phyloP scores from a whole-genome alignment of 345 rosid species.

The Dimocarpus longan region DNA sequence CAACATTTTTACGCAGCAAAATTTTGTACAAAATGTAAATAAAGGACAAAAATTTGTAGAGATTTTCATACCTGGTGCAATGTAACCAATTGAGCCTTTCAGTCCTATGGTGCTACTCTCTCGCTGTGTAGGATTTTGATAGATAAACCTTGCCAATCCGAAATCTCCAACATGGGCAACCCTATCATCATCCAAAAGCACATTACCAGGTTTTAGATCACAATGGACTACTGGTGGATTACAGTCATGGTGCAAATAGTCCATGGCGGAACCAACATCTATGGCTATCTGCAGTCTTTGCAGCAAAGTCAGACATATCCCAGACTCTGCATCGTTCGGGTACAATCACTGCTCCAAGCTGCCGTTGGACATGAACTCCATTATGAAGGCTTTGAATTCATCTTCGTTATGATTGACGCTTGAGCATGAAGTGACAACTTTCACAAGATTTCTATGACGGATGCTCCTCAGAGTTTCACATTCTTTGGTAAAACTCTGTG shows the following conservation, averaged over 20 bases:
- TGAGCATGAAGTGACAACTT: slow-evolving; percentile 24
- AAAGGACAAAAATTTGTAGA: no score
- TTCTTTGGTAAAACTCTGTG: slow-evolving; percentile 12
- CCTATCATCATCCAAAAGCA: slow-evolving; percentile 24
- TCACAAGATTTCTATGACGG: slow-evolving; percentile 21
- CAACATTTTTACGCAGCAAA: no score
- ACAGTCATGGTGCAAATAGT: slow-evolving; percentile 29
- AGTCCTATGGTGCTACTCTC: slow-evolving; percentile 14
- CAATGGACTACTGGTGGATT: slow-evolving; percentile 24
- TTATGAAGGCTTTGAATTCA: slow-evolving; percentile 16
- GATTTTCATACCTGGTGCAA: slow-evolving; percentile 19
- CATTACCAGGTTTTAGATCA: slow-evolving; percentile 27
- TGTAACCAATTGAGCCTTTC: slow-evolving; percentile 28
- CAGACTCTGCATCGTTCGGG: background rate
- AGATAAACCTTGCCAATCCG: slow-evolving; percentile 19
- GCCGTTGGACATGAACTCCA: slow-evolving; percentile 12
- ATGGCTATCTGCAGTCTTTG: slow-evolving; percentile 29
- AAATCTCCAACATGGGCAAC: slow-evolving; percentile 33
- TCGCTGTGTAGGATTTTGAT: background rate
- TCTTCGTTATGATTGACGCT: slow-evolving; percentile 22
- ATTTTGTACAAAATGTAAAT: no score
- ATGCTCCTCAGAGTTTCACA: slow-evolving; percentile 19
- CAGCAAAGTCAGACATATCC: slow-evolving; percentile 7
- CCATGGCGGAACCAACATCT: slow-evolving; percentile 27
- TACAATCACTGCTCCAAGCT: slow-evolving; percentile 26